A percentile compares a stretch with the other conserved stretches of the same genome.
phyloP scores from a whole-genome alignment of 352 stramenopile genomes.

The Peronospora farinosa region DNA sequence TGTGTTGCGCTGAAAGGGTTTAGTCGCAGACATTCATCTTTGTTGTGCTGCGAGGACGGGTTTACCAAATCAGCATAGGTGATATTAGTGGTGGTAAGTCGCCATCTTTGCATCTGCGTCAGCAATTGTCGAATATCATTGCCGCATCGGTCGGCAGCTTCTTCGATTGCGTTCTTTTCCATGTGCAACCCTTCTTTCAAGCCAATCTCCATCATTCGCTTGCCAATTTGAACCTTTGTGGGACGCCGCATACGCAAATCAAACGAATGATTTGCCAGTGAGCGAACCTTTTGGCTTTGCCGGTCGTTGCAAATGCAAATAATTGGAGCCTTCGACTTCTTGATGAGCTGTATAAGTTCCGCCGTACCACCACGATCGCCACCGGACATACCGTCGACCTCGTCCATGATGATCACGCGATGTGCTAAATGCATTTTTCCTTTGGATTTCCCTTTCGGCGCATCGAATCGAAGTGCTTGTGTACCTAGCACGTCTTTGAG shows the following conservation, averaged over 20 bases:
- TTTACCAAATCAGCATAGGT: slow-evolving; percentile 85
- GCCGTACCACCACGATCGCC: slow-evolving; percentile 94
- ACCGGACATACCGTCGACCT: slow-evolving; percentile 98
- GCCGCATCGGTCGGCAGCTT: slow-evolving; percentile 92
- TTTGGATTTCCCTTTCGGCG: slow-evolving; percentile 27
- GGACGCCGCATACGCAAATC: slow-evolving; percentile 93
- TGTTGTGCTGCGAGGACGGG: slow-evolving; percentile 74
- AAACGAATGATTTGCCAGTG: slow-evolving; percentile 95
- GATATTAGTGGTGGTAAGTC: slow-evolving; percentile 67
- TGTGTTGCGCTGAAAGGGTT: slow-evolving; percentile 94
- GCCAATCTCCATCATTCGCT: slow-evolving; percentile 90
- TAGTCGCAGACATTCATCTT: slow-evolving; percentile 90
- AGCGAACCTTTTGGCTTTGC: slow-evolving; percentile 91
- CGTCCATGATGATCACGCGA: slow-evolving; percentile 98
- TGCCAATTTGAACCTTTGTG: slow-evolving; percentile 90
- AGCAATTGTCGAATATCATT: slow-evolving; percentile 98
- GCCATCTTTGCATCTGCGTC: slow-evolving; percentile 97
- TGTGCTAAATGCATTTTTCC: slow-evolving; percentile 64
- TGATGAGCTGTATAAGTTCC: slow-evolving; percentile 99
- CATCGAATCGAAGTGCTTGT: slow-evolving; percentile 86
- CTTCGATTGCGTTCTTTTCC: slow-evolving; percentile 95
- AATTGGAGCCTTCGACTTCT: slow-evolving; percentile 97
- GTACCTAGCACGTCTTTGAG: slow-evolving; percentile 91
- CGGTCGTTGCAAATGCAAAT: slow-evolving; percentile 99
- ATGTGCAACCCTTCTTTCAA: slow-evolving; percentile 86